phyloP scores from a whole-genome alignment of 2,329 filamentous ascomycete species.

The Ophiocordyceps camponoti-leonardi region DNA sequence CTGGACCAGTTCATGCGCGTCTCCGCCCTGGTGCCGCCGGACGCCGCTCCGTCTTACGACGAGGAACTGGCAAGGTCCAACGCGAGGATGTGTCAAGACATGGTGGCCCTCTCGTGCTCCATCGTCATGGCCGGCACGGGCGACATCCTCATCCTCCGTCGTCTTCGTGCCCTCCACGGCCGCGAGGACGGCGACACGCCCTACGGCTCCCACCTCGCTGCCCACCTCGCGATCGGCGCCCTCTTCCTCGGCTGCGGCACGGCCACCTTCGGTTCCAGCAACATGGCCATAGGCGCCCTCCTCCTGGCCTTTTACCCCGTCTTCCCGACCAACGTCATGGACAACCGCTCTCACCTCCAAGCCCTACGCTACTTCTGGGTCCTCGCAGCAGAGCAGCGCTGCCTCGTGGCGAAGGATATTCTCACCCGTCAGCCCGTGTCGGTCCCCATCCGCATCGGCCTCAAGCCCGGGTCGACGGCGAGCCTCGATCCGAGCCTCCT shows the following conservation, averaged over 20 bases:
- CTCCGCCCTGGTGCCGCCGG: slow-evolving; percentile 35
- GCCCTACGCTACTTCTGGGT: slow-evolving; percentile 97
- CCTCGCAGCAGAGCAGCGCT: slow-evolving; percentile 75
- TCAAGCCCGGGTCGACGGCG: slow-evolving; percentile 25
- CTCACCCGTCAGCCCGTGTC: slow-evolving; percentile 66
- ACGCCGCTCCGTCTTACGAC: slow-evolving; percentile 45
- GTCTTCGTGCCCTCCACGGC: slow-evolving; percentile 75
- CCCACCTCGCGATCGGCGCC: slow-evolving; percentile 79
- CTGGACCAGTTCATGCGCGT: slow-evolving; percentile 76
- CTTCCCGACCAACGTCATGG: slow-evolving; percentile 75
- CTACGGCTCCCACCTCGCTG: slow-evolving; percentile 85
- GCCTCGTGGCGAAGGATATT: slow-evolving; percentile 73
- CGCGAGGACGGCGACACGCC: slow-evolving; percentile 68
- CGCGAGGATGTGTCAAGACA: slow-evolving; percentile 78
- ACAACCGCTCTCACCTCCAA: slow-evolving; percentile 89
- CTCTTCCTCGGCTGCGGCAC: slow-evolving; percentile 88
- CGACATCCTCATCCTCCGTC: slow-evolving; percentile 68
- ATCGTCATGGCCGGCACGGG: slow-evolving; percentile 94
- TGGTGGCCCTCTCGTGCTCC: slow-evolving; percentile 64
- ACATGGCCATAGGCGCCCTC: slow-evolving; percentile 71
- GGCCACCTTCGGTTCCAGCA: slow-evolving; percentile 76
- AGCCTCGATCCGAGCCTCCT: slow-evolving; percentile 16
- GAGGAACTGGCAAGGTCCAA: slow-evolving; percentile 68
- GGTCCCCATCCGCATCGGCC: slow-evolving; percentile 49
- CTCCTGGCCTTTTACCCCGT: slow-evolving; percentile 88